phyloP scores from a whole-genome alignment of 2,329 filamentous ascomycete species.

The Chaetomiaceae sp. region DNA sequence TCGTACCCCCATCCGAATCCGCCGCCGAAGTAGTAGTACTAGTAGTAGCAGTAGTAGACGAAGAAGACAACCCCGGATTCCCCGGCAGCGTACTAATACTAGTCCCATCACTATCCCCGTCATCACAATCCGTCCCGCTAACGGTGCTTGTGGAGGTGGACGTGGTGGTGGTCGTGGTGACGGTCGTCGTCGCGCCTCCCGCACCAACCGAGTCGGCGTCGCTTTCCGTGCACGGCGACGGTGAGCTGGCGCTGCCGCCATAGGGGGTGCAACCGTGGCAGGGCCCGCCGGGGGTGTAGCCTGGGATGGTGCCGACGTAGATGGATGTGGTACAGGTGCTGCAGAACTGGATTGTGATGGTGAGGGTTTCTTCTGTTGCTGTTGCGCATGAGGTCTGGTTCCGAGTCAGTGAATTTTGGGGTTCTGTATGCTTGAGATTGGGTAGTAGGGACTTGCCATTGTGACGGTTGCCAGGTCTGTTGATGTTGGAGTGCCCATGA shows the following conservation, averaged over 20 bases:
- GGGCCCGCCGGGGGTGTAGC: conserved; percentile 23
- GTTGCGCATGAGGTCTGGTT: conserved; percentile 25
- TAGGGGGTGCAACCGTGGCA: conserved; percentile 26
- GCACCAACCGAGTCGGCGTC: not conserved
- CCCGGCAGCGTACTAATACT: not conserved
- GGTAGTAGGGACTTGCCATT: conserved; percentile 24
- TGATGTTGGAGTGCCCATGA: conserved; percentile 22
- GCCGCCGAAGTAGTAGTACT: too few relatives aligned
- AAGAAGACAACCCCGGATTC: not conserved
- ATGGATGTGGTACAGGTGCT: conserved; percentile 24
- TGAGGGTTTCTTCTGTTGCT: conserved; percentile 19
- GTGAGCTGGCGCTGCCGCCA: not conserved
- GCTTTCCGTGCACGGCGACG: not conserved
- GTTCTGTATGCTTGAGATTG: too few relatives aligned
- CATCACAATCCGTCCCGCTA: not conserved
- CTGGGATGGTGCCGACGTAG: conserved; percentile 25
- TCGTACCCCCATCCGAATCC: not conserved
- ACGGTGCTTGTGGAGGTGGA: not conserved
- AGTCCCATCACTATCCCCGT: not conserved
- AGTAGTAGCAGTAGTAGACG: not conserved
- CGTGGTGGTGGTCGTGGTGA: not conserved
- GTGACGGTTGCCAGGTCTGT: conserved; percentile 27
- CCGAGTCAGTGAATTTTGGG: too few relatives aligned
- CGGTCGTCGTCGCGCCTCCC: not conserved
- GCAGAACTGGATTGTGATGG: conserved; percentile 26